A percentile compares a stretch with the other conserved stretches of the same genome.
These are phyloP conservation scores for Claviceps pazoutovae DNA, from an alignment of 2,329 filamentous ascomycete genomes.

Conservation along the genomic window DNA sequence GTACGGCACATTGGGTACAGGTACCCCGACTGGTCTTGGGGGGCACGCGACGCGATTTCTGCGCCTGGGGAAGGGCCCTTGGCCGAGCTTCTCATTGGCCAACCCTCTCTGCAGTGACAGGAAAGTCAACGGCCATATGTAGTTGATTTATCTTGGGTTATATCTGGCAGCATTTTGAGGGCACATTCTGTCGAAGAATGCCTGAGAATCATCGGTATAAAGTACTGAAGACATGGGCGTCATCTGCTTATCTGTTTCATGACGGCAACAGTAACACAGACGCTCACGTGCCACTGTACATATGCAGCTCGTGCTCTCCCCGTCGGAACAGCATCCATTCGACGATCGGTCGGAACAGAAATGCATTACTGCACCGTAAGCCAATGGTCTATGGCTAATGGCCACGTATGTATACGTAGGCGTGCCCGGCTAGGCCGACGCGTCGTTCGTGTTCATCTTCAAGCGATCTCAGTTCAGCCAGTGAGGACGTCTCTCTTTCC, in stretches of 20 bases:
- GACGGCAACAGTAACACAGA: not conserved
- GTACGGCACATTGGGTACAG: not conserved
- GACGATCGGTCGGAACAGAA: not conserved
- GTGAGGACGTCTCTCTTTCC: slow-evolving; percentile 19
- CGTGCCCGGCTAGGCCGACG: not conserved
- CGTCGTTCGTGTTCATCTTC: slow-evolving; percentile 24
- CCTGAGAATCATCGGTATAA: not conserved
- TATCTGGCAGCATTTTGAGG: too few relatives aligned
- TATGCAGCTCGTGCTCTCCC: not conserved
- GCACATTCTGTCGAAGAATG: not conserved
- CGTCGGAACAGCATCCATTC: not conserved
- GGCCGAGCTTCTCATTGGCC: slow-evolving; percentile 1
- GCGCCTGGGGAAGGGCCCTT: not conserved
- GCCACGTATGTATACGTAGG: not conserved
- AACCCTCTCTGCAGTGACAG: not conserved
- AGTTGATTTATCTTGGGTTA: too few relatives aligned
- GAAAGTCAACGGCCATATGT: not conserved
- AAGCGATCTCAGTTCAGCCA: slow-evolving; percentile 39
- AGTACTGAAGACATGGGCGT: not conserved
- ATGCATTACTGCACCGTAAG: not conserved
- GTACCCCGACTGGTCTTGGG: not conserved
- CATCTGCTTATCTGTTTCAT: not conserved
- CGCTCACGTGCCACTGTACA: not conserved
- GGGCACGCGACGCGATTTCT: slow-evolving; percentile 1
- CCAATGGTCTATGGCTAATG: not conserved